These are phyloP conservation scores for Physaria fendleri DNA, from an alignment of 345 rosid genomes.

Conservation along the genomic window DNA sequence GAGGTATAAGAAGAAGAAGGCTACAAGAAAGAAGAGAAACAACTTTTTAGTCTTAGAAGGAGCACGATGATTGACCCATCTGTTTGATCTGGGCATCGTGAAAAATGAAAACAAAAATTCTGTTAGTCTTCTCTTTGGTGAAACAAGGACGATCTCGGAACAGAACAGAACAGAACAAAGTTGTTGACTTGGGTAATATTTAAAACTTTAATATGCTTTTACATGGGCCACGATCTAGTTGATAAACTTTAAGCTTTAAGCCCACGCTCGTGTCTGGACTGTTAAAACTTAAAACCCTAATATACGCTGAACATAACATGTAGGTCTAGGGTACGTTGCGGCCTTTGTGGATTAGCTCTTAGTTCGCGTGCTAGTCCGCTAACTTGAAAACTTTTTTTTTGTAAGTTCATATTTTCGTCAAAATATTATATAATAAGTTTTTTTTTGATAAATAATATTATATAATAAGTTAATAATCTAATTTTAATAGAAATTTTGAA, in stretches of 20 bases:
- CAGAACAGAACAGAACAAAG: background rate
- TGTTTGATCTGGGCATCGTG: constrained; percentile 25
- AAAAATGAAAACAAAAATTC: background rate
- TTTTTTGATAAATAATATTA: too few species aligned
- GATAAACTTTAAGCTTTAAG: background rate
- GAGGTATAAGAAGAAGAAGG: constrained; percentile 10
- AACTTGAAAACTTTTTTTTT: too few species aligned
- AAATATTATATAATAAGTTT: too few species aligned
- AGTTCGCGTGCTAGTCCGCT: too few species aligned
- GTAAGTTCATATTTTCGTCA: too few species aligned
- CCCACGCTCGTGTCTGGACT: too few species aligned
- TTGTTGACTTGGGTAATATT: constrained; percentile 4
- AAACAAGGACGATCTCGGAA: background rate
- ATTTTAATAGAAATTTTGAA: too few species aligned
- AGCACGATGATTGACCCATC: constrained; percentile 2
- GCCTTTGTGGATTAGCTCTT: too few species aligned
- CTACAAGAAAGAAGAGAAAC: constrained; percentile 13
- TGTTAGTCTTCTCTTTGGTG: background rate
- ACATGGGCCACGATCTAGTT: background rate
- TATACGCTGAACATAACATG: too few species aligned
- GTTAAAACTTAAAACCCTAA: too few species aligned
- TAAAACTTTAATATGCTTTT: constrained; percentile 3
- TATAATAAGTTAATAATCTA: too few species aligned
- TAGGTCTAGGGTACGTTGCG: too few species aligned
- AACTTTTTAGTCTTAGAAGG: background rate